A percentile compares a stretch with the other conserved stretches of the same genome.
phyloP scores from a whole-genome alignment of 192 early-diverging fungal genomes.

The Podila horticola region DNA sequence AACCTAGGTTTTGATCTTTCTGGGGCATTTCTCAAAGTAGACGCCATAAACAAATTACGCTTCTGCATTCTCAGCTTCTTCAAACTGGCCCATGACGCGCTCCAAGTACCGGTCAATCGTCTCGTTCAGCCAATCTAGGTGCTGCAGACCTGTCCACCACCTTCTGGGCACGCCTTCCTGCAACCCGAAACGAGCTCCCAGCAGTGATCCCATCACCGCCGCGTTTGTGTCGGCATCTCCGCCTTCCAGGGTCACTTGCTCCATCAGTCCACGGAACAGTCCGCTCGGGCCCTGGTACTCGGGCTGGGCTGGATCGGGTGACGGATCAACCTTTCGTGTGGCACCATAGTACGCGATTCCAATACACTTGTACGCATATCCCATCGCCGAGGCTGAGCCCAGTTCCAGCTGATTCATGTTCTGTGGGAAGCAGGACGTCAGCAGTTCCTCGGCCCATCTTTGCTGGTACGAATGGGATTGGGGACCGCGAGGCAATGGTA shows the following conservation, averaged over 20 bases:
- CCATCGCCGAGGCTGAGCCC: slow-evolving; percentile 35
- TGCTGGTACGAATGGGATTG: slow-evolving; percentile 1
- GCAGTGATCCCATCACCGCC: slow-evolving; percentile 60
- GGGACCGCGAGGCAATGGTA: not conserved
- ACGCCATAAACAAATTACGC: not conserved
- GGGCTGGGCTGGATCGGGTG: slow-evolving; percentile 8
- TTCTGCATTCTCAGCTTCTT: not conserved
- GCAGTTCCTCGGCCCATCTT: slow-evolving; percentile 17
- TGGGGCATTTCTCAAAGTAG: not conserved
- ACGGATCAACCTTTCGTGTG: slow-evolving; percentile 28
- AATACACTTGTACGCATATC: slow-evolving; percentile 63
- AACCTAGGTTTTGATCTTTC: no score
- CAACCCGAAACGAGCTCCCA: slow-evolving; percentile 59
- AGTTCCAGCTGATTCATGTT: slow-evolving; percentile 38
- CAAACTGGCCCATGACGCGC: slow-evolving; percentile 18
- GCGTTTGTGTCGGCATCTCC: slow-evolving; percentile 55
- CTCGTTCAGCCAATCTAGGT: slow-evolving; percentile 12
- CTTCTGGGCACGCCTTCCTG: slow-evolving; percentile 9
- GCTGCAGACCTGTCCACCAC: slow-evolving; percentile 35
- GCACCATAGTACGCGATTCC: slow-evolving; percentile 53
- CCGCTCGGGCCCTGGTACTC: slow-evolving; percentile 31
- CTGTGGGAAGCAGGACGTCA: slow-evolving; percentile 45
- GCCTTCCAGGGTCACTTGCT: slow-evolving; percentile 58
- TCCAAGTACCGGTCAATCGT: slow-evolving; percentile 14
- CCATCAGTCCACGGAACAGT: slow-evolving; percentile 57